phyloP scores from a whole-genome alignment of 1,284 basidiomycete genomes.

The Ceratobasidium sp. region DNA sequence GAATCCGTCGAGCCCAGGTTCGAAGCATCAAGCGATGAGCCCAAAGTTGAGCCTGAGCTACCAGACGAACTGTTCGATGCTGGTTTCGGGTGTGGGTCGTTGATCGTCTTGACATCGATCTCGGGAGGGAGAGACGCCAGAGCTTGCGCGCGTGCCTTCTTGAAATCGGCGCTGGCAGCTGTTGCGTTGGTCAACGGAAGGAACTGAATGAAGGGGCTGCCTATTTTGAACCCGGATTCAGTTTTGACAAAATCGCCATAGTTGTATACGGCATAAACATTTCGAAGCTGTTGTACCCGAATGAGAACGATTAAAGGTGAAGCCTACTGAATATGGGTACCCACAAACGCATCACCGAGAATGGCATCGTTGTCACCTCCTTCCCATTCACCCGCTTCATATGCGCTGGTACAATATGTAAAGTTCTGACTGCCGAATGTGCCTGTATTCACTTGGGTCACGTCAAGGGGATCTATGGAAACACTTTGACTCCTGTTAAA shows the following conservation, averaged over 20 bases:
- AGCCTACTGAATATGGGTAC: neutral
- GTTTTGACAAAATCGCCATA: conserved; percentile 30
- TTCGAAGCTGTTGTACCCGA: conserved; percentile 13
- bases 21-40: neutral
- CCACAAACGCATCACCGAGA: conserved; percentile 28
- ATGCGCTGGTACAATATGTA: neutral
- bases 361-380: conserved; percentile 22
- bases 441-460: neutral
- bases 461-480: conserved; percentile 3
- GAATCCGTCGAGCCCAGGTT: neutral
- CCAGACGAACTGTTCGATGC: neutral
- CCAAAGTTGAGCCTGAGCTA: neutral
- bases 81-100: conserved; percentile 20
- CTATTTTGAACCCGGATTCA: neutral
- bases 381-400: neutral
- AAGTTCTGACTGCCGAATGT: neutral
- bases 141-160: conserved; percentile 1
- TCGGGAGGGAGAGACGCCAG: conserved; percentile 12
- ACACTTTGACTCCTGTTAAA: conserved; percentile 3
- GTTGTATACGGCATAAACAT: conserved; percentile 29
- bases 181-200: conserved; percentile 10
- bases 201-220: conserved; percentile 22
- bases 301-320: neutral
- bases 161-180: conserved; percentile 22
- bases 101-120: conserved; percentile 17